Evolutionary conservation across 306 rosid species (phyloP), one percentile per base, ranked within the genome.

Genomic region (barrel medic (Medicago truncatula)): DNA sequence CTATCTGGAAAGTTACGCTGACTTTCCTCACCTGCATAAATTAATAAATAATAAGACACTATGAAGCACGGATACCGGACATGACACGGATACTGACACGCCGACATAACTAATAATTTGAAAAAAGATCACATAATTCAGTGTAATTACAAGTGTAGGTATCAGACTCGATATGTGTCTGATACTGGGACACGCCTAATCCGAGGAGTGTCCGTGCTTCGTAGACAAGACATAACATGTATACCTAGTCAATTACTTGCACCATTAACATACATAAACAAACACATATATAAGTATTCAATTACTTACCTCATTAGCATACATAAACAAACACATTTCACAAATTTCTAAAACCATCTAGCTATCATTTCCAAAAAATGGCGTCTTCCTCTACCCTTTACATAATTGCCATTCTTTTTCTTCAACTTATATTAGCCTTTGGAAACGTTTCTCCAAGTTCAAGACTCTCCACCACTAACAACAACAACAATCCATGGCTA

Each of bases 391-490:
- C 17, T 9, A 17, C 16, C n/a, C 44, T 17, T 65, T 16, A 40
- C 52, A 65, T 10, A 38, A 3, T 61, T 34, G 31, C 20, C 44
- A 61, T 65, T 39, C 50, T 40, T 12, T 17, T 65, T 65, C 52
- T 65, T 65, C 70, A 65, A 18, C 34, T 65, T 65, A 8, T 18
- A 11, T 65, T 65, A 40, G 34, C 10, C 28, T 43, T 17, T 65
- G 50, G 31, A n/a, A 11, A 39, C 16, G 15, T 65, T 40, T 7
- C 4, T 17, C n/a, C 5, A 9, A 14, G 13, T 12, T 41, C 84
- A 0, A 39, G 53, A 52, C 78, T 86, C 20, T 59, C 82, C 66
- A 73, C 85, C 23, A 34, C 75, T 65, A 71, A 79, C 39, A 34
- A 59, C 7, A 67, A 18, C 18, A 76, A 68, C 5, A 3, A 66